Evolutionary conservation across 345 rosid genomes (phyloP).

Genomic region (Aquilaria yunnanensis): DNA sequence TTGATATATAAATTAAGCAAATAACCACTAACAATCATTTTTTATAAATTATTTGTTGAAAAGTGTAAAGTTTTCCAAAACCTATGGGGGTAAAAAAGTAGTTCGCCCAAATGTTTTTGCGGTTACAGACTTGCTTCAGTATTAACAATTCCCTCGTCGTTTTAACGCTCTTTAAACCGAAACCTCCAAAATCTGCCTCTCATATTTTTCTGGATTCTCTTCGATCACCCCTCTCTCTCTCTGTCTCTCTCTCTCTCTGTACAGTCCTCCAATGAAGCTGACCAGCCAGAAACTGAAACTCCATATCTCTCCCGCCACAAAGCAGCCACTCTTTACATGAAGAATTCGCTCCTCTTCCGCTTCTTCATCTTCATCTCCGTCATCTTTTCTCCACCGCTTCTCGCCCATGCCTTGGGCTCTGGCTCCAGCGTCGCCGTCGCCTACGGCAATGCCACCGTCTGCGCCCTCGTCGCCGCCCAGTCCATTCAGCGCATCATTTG

Average conservation of each 20-base stretch:
- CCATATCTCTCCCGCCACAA: conserved; percentile 18
- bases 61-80: too few relatives aligned
- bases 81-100: too few relatives aligned
- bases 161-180: conserved; percentile 2
- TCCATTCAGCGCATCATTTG: conserved; percentile 31
- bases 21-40: too few relatives aligned
- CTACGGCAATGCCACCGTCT: conserved; percentile 45
- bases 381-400: conserved; percentile 6
- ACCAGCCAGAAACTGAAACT: conserved; percentile 10
- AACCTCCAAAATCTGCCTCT: conserved; percentile 8
- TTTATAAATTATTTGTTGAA: too few relatives aligned
- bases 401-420: conserved; percentile 41
- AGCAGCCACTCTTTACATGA: conserved; percentile 38
- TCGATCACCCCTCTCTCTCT: neutral
- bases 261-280: conserved; percentile 40
- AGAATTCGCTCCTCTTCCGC: conserved; percentile 19
- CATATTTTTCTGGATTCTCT: neutral
- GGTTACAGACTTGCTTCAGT: too few relatives aligned
- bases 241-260: conserved; percentile 9
- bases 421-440: conserved; percentile 49
- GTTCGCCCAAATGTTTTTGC: too few relatives aligned
- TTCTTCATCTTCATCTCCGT: conserved; percentile 1
- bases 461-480: conserved; percentile 41
- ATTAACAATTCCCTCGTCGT: too few relatives aligned
- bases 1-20: too few relatives aligned